Evolutionary conservation across 2,329 filamentous ascomycete genomes (phyloP).

Genomic region (Neofusicoccum umdonicola): DNA sequence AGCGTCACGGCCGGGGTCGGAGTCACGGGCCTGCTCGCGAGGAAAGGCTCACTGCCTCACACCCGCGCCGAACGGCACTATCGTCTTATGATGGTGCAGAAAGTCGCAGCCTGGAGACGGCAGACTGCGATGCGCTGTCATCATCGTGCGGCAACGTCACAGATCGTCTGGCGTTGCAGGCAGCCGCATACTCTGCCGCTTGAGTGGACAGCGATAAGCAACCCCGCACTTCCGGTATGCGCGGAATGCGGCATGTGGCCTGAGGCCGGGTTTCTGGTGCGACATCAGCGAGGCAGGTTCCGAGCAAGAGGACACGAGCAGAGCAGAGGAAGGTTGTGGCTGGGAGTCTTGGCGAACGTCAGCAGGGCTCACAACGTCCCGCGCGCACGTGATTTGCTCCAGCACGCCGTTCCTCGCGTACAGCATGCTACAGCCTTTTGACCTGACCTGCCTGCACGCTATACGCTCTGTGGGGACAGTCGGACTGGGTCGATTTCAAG

Average conservation of each 20-base stretch:
- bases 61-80: neutral
- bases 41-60: neutral
- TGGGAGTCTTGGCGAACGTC: neutral
- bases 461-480: too few species aligned
- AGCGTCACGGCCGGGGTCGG: neutral
- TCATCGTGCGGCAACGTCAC: neutral
- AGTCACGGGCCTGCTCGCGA: neutral
- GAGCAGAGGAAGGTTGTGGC: neutral
- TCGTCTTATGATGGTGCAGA: neutral
- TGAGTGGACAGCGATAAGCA: conserved; percentile 10
- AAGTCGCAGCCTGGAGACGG: neutral
- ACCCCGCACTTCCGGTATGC: neutral
- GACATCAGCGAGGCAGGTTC: neutral
- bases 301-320: neutral
- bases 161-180: neutral
- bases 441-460: too few species aligned
- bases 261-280: neutral
- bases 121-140: neutral
- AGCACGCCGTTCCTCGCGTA: neutral
- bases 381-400: neutral
- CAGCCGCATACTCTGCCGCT: conserved; percentile 1
- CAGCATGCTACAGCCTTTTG: too few species aligned
- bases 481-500: too few species aligned
- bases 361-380: neutral
- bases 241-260: neutral